Evolutionary conservation across 2,329 filamentous ascomycete species (phyloP), one percentile per base, ranked within the genome.

Genomic region (Didymella glomerata): DNA sequence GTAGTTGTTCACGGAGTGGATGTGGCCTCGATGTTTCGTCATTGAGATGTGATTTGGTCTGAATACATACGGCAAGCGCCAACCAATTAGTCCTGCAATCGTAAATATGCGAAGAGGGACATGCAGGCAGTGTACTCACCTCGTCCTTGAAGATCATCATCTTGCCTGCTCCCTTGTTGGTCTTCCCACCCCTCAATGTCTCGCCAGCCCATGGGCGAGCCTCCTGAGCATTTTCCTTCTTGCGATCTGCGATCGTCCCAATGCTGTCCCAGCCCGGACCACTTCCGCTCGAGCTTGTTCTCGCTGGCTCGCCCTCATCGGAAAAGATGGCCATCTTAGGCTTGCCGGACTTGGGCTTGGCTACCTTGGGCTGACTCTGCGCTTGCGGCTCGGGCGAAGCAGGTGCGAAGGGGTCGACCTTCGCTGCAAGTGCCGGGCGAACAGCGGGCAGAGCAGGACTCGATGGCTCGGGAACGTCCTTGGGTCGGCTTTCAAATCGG

Each of bases 71-170:
- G 72, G 72, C 72, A 76, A 77, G 76, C 76, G 77, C 77, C 80
- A 79, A 78, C 80, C 79, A 84, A 94, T 97, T 97, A 97, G 93
- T 97, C 93, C 93, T 97, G 65, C 64, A 69, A 69, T 72, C 68
- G 72, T 76, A 76, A 72, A 73, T 75, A 76, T 64, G 30, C 66
- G 70, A 65, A 68, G 68, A 84, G 85, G 70, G 48, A 55, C 48
- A 62, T 54, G 57, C 46, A 60, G 60, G 65, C 57, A 38, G 58
- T 63, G 38, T 76, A 85, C 92, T 89, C 90, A 99, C 95, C 90
- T 90, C 84, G 84, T 99, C 95, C 83, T 91, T 94, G 83, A 97
- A 99, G 45, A 99, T 86, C 73, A 89, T 83, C 88, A 99, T 90
- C 83, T 97, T 98, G 53, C 89, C 84, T 53, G 84, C 85, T 30